phyloP scores from a whole-genome alignment of 495 filamentous ascomycete species.

The Xylaria scruposa region DNA sequence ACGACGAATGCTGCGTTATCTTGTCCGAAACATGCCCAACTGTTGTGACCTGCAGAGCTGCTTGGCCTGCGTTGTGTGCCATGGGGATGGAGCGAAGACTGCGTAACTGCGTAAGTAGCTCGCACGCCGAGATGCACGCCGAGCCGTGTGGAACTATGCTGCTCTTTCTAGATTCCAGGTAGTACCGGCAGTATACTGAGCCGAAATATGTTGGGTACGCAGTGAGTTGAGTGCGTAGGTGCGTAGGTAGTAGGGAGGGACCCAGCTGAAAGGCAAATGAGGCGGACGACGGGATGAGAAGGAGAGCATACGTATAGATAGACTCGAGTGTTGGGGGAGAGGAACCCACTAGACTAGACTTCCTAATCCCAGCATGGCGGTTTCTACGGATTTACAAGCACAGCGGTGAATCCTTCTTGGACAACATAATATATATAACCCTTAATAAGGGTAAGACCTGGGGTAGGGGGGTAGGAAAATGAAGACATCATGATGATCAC shows the following conservation, averaged over 20 bases:
- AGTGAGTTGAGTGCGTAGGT: background rate
- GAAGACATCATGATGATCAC: constrained; percentile 23
- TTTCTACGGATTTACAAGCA: background rate
- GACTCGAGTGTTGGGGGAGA: background rate
- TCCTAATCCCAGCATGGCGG: background rate
- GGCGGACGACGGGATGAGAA: background rate
- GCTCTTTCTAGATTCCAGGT: background rate
- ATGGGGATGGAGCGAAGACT: background rate
- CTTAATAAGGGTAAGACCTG: constrained; percentile 11
- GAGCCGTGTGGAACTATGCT: constrained; percentile 7
- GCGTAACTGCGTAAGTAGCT: constrained; percentile 15
- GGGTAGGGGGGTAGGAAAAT: constrained; percentile 1
- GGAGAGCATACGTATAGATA: background rate
- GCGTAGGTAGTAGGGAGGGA: background rate
- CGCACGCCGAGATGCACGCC: constrained; percentile 22
- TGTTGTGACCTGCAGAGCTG: constrained; percentile 17
- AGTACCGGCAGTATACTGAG: background rate
- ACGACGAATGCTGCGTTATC: constrained; percentile 10
- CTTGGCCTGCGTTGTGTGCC: constrained; percentile 1
- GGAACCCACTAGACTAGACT: background rate
- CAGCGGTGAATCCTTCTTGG: constrained; percentile 19
- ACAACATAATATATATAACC: background rate
- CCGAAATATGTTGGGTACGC: background rate
- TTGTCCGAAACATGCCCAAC: constrained; percentile 12
- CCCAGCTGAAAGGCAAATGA: background rate